Evolutionary conservation across 202 grass and related monocot species (phyloP).

Genomic region (Schoenoplectus triqueter): DNA sequence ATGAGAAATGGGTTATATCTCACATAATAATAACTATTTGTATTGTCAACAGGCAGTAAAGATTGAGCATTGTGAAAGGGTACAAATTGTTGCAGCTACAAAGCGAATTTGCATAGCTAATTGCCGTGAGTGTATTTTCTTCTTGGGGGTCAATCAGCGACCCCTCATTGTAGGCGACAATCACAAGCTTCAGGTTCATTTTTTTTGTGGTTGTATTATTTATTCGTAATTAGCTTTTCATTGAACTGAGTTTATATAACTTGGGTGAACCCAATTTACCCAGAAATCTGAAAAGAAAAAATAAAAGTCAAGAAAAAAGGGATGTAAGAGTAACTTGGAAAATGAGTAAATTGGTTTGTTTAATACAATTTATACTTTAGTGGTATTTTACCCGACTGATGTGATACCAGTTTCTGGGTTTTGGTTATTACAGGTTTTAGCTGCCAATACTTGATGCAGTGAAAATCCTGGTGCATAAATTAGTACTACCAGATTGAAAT

Average conservation of each 20-base stretch:
- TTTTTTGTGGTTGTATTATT: neutral
- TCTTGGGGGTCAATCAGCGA: constrained; percentile 81
- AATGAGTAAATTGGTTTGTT: neutral
- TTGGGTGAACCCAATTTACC: neutral
- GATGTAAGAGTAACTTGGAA: too few relatives aligned
- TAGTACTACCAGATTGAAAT: neutral
- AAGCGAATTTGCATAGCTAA: constrained; percentile 93
- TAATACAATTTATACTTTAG: neutral
- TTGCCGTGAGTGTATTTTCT: constrained; percentile 92
- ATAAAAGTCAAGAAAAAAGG: neutral
- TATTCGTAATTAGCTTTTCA: constrained; percentile 8
- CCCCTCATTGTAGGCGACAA: constrained; percentile 93
- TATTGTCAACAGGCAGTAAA: constrained; percentile 66
- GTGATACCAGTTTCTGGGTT: neutral
- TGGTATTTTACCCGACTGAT: neutral
- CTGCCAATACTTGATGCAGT: constrained; percentile 20
- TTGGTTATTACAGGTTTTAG: too few relatives aligned
- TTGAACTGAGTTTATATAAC: constrained; percentile 4
- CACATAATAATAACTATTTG: constrained; percentile 21
- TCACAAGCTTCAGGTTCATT: constrained; percentile 90
- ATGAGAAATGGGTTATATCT: constrained; percentile 13
- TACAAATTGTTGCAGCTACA: constrained; percentile 87
- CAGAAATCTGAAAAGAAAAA: neutral
- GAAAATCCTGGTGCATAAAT: constrained; percentile 9
- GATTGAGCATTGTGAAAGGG: constrained; percentile 98